Percentiles rank a stretch among this genome's conserved stretches.
Conservation (phyloP, 139 green algal species). For the Coelastrella sp. region DNA sequence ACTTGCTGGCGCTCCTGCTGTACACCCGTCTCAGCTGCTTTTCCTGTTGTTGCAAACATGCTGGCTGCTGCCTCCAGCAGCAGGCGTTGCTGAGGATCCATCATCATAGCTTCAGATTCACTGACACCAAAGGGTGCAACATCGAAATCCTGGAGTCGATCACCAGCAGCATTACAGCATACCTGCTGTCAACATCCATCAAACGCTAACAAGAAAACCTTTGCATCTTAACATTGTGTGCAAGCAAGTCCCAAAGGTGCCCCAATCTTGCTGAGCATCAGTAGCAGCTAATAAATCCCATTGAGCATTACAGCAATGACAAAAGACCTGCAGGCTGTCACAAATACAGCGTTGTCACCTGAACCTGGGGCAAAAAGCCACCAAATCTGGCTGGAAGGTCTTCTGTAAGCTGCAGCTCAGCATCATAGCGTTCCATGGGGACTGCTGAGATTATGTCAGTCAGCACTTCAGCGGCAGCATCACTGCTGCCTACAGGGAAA, state of each 20-base stretch:
- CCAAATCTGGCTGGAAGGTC: constrained; percentile 71
- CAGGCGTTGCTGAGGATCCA: constrained; percentile 92
- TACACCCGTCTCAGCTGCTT: constrained; percentile 56
- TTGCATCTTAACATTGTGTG: no score
- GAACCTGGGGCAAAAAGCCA: constrained; percentile 64
- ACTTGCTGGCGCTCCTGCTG: background rate
- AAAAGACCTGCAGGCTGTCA: background rate
- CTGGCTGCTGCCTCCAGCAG: constrained; percentile 74
- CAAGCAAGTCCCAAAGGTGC: no score
- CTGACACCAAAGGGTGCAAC: constrained; percentile 73
- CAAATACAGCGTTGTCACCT: background rate
- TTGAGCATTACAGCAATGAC: no score
- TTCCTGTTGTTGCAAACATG: constrained; percentile 38
- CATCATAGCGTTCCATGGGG: constrained; percentile 64
- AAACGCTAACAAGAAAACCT: no score
- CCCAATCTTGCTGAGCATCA: no score
- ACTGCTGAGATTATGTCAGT: constrained; percentile 44
- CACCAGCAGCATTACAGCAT: constrained; percentile 4
- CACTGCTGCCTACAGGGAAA: background rate
- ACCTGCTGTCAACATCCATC: background rate
- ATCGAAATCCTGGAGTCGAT: constrained; percentile 78
- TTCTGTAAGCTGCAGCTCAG: constrained; percentile 52
- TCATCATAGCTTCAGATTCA: constrained; percentile 73
- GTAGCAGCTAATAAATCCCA: background rate
- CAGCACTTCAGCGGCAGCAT: background rate